phyloP scores from a whole-genome alignment of 495 filamentous ascomycete species.

The Articulospora tetracladia region DNA sequence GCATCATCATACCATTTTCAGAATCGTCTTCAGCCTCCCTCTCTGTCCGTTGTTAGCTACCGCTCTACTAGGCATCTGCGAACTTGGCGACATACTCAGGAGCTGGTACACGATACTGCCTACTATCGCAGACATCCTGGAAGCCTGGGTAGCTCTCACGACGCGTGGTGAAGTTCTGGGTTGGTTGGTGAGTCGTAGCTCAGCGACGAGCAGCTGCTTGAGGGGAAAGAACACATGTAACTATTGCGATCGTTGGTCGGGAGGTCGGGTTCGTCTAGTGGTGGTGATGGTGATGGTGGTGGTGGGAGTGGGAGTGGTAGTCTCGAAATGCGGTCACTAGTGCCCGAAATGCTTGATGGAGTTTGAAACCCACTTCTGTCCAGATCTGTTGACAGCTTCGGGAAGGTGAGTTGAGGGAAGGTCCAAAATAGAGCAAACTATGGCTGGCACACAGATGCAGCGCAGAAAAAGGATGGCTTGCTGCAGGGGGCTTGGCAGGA shows the following conservation, averaged over 20 bases:
- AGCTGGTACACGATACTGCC: slow-evolving; percentile 15
- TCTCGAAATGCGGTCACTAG: slow-evolving; percentile 6
- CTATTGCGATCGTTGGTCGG: not conserved
- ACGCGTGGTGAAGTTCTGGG: not conserved
- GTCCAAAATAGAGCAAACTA: no score
- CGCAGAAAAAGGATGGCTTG: no score
- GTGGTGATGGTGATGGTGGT: not conserved
- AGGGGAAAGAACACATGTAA: slow-evolving; percentile 26
- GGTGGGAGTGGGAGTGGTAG: not conserved
- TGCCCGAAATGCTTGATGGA: not conserved
- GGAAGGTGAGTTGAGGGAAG: not conserved
- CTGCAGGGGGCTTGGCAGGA: no score
- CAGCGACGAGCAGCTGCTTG: slow-evolving; percentile 22
- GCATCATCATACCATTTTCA: slow-evolving; percentile 39
- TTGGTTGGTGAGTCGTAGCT: slow-evolving; percentile 16
- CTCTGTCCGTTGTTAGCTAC: slow-evolving; percentile 28
- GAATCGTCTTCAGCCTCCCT: slow-evolving; percentile 46
- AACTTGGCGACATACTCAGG: slow-evolving; percentile 19
- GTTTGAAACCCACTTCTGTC: not conserved
- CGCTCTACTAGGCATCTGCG: not conserved
- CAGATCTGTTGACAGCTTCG: not conserved
- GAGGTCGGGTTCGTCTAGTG: not conserved
- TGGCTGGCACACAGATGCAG: no score
- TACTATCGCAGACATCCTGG: slow-evolving; percentile 17
- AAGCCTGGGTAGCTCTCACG: not conserved